A percentile compares a stretch with the other conserved stretches of the same genome.
Evolutionary conservation across 345 rosid species (phyloP).

Genomic region (Brassica napus): DNA sequence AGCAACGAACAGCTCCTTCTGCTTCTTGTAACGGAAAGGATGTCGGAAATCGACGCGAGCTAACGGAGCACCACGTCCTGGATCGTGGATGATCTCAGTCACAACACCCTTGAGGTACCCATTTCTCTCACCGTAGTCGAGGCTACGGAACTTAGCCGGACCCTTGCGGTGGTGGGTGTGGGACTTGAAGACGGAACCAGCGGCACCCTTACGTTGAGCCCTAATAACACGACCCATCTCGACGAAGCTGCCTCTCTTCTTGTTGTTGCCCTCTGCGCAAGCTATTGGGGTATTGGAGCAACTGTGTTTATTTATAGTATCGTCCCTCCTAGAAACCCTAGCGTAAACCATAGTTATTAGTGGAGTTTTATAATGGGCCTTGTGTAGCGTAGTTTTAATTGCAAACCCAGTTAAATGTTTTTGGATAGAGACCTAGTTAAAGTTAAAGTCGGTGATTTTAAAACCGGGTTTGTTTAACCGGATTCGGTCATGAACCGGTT

Average conservation of each 20-base stretch:
- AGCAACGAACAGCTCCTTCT: constrained; percentile 45
- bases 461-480: no score
- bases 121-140: constrained; percentile 63
- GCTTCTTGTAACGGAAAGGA: constrained; percentile 34
- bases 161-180: constrained; percentile 77
- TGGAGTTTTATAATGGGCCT: background rate
- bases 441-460: no score
- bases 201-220: constrained; percentile 72
- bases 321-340: background rate
- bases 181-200: constrained; percentile 71
- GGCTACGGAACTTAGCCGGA: constrained; percentile 63
- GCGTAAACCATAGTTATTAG: background rate
- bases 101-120: constrained; percentile 45
- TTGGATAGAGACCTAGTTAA: background rate
- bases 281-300: background rate
- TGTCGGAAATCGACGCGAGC: constrained; percentile 25
- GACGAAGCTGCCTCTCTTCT: background rate
- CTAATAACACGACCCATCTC: constrained; percentile 66
- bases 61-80: constrained; percentile 37
- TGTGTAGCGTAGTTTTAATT: background rate
- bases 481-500: no score
- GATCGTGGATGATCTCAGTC: constrained; percentile 37
- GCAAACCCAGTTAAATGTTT: background rate
- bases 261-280: background rate
- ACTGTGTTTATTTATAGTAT: background rate